Evolutionary conservation across 805 yeast genomes (phyloP).

Genomic region (Starmerella etchellsii): DNA sequence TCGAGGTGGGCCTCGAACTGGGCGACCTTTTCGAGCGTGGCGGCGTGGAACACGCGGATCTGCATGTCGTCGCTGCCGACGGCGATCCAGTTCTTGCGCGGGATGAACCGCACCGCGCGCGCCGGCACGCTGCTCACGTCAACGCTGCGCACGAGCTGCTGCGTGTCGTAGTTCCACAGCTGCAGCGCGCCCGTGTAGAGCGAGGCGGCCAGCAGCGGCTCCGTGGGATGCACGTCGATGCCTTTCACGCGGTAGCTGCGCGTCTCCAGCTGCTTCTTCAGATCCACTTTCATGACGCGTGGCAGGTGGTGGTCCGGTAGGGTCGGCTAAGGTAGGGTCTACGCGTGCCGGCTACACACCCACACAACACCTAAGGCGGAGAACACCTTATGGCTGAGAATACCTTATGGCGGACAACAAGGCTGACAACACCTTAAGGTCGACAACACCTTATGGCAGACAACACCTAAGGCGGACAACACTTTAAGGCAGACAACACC

Average conservation of each 20-base stretch:
- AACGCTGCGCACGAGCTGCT: constrained; percentile 68
- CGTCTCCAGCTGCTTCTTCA: constrained; percentile 69
- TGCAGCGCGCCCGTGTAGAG: constrained; percentile 80
- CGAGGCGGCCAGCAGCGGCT: constrained; percentile 94
- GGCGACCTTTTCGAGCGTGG: constrained; percentile 84
- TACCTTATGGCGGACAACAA: too few relatives aligned
- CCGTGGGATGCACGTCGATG: constrained; percentile 93
- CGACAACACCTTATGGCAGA: too few relatives aligned
- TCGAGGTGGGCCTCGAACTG: constrained; percentile 99
- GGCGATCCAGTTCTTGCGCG: constrained; percentile 93
- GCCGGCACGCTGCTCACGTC: constrained; percentile 95
- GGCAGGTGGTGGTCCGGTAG: neutral
- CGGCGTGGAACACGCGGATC: constrained; percentile 83
- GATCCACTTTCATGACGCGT: constrained; percentile 35
- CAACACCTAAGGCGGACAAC: too few relatives aligned
- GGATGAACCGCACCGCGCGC: constrained; percentile 87
- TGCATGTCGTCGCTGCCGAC: constrained; percentile 95
- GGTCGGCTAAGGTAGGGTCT: neutral
- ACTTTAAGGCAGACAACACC: too few relatives aligned
- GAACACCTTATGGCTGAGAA: too few relatives aligned
- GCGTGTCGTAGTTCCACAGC: constrained; percentile 88
- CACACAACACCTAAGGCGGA: too few relatives aligned
- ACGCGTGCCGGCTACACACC: neutral
- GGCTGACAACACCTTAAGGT: too few relatives aligned
- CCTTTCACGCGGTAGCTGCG: constrained; percentile 97